Percentiles rank a stretch among this genome's conserved stretches.
Evolutionary conservation across 352 stramenopile genomes (phyloP).

Genomic region (Blastocystis hominis): DNA sequence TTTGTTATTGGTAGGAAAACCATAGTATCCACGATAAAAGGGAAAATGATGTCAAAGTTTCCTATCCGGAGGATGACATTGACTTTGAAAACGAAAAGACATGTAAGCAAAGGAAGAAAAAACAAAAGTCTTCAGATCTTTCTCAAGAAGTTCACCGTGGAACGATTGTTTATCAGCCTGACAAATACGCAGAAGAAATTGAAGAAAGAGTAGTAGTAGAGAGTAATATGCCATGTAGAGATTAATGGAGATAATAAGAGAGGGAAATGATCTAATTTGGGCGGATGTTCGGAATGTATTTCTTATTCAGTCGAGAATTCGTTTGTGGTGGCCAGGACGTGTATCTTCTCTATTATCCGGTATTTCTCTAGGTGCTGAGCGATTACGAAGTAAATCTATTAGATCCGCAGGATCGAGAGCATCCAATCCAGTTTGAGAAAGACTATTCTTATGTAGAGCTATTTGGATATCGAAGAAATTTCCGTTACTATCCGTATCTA

Average conservation of each 20-base stretch:
- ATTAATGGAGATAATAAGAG: not conserved
- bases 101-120: not conserved
- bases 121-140: not conserved
- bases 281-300: not conserved
- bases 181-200: not conserved
- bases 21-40: not conserved
- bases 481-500: constrained; percentile 16
- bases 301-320: not conserved
- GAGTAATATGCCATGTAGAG: not conserved
- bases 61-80: not conserved
- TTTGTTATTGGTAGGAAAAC: too few relatives aligned
- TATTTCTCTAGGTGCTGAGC: not conserved
- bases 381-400: constrained; percentile 24
- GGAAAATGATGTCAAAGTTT: not conserved
- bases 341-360: not conserved
- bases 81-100: not conserved
- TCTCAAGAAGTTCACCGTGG: not conserved
- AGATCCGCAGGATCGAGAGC: not conserved
- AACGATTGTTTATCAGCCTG: not conserved
- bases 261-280: constrained; percentile 6
- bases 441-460: not conserved
- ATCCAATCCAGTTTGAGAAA: not conserved
- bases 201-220: not conserved
- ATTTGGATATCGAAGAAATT: constrained; percentile 28
- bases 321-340: constrained; percentile 3